These are phyloP conservation scores for Metschnikowia hibisci DNA, from an alignment of 805 yeast genomes.

Conservation along the genomic window DNA sequence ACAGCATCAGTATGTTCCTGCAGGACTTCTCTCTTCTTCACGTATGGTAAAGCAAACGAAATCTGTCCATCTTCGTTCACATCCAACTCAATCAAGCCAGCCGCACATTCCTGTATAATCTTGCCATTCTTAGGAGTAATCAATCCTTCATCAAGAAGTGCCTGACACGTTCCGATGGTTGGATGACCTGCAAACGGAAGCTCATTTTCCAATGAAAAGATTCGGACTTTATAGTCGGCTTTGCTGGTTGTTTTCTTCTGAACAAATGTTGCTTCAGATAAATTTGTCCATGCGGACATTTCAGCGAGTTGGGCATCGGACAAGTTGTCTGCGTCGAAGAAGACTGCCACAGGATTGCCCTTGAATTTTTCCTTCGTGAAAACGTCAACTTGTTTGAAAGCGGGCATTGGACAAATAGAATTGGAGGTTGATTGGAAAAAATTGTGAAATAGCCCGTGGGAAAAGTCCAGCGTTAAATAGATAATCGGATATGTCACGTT, in stretches of 20 bases:
- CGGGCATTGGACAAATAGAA: slow-evolving; percentile 7
- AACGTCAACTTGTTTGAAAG: slow-evolving; percentile 40
- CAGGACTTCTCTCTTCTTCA: slow-evolving; percentile 9
- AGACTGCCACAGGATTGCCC: slow-evolving; percentile 58
- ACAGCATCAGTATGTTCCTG: slow-evolving; percentile 8
- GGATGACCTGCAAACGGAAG: slow-evolving; percentile 67
- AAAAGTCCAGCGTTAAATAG: no score
- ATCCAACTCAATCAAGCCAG: slow-evolving; percentile 39
- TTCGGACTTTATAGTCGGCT: slow-evolving; percentile 48
- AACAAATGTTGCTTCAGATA: slow-evolving; percentile 56
- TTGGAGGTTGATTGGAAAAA: neutral
- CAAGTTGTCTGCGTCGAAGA: slow-evolving; percentile 39
- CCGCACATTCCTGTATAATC: slow-evolving; percentile 42
- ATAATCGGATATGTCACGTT: no score
- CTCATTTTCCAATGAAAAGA: slow-evolving; percentile 46
- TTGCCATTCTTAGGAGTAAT: slow-evolving; percentile 24
- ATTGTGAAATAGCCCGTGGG: no score
- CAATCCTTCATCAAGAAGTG: slow-evolving; percentile 37
- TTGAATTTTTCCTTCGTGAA: slow-evolving; percentile 36
- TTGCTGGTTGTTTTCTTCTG: slow-evolving; percentile 33
- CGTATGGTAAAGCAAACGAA: slow-evolving; percentile 29
- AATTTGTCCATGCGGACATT: slow-evolving; percentile 57
- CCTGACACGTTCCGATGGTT: slow-evolving; percentile 50
- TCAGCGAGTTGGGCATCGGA: slow-evolving; percentile 39
- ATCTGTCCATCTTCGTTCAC: slow-evolving; percentile 17